Evolutionary conservation across 2,329 filamentous ascomycete genomes (phyloP).

Genomic region (Venturia aucupariae): DNA sequence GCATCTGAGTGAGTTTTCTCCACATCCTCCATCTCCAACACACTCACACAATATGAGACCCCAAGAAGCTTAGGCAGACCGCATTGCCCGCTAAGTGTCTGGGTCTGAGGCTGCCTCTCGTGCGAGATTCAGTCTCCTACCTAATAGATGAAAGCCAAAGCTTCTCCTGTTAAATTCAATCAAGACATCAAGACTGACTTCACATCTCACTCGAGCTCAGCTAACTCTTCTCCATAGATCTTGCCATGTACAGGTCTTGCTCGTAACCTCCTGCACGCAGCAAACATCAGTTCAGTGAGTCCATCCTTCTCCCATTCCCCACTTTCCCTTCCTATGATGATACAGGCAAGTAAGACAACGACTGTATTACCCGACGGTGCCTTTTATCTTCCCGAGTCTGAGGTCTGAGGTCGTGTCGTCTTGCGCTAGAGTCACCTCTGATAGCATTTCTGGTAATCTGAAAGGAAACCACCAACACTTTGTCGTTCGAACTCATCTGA

Average conservation of each 20-base stretch:
- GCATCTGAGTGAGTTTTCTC: background rate
- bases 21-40: background rate
- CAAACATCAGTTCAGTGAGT: background rate
- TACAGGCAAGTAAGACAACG: background rate
- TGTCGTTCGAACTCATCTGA: background rate
- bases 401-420: constrained; percentile 4
- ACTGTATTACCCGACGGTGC: background rate
- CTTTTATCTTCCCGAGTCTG: background rate
- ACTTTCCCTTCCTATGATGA: background rate
- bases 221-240: background rate
- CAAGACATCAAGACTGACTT: background rate
- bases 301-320: background rate
- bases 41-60: too few relatives aligned
- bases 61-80: background rate
- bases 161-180: background rate
- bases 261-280: background rate
- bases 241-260: background rate
- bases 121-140: background rate
- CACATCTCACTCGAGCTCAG: background rate
- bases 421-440: background rate
- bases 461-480: background rate
- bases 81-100: background rate
- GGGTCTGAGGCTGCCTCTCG: background rate
- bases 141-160: background rate
- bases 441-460: constrained; percentile 1